Conservation (phyloP, 768 basidiomycete species). For the Tremella fuciformis region DNA sequence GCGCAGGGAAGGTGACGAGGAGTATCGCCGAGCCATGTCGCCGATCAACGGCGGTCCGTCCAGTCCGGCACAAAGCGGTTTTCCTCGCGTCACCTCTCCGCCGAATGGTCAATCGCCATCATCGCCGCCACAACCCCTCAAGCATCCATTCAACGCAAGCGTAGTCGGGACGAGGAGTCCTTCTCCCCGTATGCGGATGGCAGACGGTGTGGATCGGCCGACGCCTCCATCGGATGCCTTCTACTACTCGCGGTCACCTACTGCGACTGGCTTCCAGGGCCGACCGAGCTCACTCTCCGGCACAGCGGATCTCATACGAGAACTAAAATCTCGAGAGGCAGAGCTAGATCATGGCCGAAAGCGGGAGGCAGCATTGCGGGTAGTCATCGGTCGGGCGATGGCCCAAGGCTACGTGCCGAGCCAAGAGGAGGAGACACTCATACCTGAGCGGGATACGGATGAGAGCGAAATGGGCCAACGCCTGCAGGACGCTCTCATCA, state of each 20-base stretch:
- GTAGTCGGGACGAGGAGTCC: constrained; percentile 59
- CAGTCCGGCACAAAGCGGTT: constrained; percentile 27
- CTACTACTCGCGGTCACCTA: constrained; percentile 55
- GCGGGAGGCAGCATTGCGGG: constrained; percentile 81
- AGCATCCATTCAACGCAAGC: constrained; percentile 51
- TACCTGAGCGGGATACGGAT: constrained; percentile 55
- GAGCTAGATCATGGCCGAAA: constrained; percentile 74
- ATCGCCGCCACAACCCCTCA: constrained; percentile 33
- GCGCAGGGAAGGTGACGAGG: constrained; percentile 45
- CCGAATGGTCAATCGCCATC: constrained; percentile 24
- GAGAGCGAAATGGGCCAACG: constrained; percentile 54
- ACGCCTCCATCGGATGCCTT: constrained; percentile 64
- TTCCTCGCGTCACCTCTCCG: constrained; percentile 32
- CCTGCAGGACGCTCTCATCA: constrained; percentile 68
- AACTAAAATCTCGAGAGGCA: constrained; percentile 75
- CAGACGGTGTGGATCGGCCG: constrained; percentile 31
- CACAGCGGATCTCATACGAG: constrained; percentile 67
- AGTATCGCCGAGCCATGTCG: constrained; percentile 62
- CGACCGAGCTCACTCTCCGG: constrained; percentile 36
- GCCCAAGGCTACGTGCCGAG: constrained; percentile 71
- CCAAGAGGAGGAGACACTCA: constrained; percentile 58
- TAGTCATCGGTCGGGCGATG: constrained; percentile 70
- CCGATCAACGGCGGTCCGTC: constrained; percentile 54
- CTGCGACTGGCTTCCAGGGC: constrained; percentile 24
- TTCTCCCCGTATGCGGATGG: constrained; percentile 52